Percentiles rank a stretch among this genome's conserved stretches.
phyloP scores from a whole-genome alignment of 495 filamentous ascomycete genomes.

The Trichocladium uniseriatum region DNA sequence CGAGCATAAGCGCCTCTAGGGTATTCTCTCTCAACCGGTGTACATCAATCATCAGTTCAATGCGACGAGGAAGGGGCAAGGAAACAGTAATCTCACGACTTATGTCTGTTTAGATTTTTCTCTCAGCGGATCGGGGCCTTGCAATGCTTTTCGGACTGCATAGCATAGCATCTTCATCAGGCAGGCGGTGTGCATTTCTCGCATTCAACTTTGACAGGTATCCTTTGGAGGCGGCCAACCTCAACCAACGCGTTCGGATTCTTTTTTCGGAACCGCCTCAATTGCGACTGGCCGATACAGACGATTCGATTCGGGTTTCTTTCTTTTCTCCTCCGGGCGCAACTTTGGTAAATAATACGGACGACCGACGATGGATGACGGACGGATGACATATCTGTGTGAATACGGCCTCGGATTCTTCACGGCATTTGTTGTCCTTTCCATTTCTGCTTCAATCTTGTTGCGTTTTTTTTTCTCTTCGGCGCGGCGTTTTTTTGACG shows the following conservation, averaged over 20 bases:
- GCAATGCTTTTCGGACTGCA: neutral
- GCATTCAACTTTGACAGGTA: neutral
- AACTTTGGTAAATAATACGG: neutral
- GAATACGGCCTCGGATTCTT: neutral
- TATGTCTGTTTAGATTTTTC: neutral
- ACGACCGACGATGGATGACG: neutral
- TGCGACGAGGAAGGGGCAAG: neutral
- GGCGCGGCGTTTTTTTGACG: constrained; percentile 10
- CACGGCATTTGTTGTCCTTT: neutral
- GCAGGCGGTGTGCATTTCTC: constrained; percentile 1
- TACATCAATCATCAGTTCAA: neutral
- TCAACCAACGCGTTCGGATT: too few species aligned
- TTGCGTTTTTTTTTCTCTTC: constrained; percentile 1
- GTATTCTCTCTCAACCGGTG: too few species aligned
- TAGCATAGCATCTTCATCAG: neutral
- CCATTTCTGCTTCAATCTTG: neutral
- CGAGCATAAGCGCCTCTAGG: too few species aligned
- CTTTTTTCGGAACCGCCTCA: too few species aligned
- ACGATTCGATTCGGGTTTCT: neutral
- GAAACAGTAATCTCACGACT: neutral
- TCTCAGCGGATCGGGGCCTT: neutral
- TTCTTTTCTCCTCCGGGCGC: neutral
- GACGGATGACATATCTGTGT: constrained; percentile 2
- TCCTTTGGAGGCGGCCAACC: neutral
- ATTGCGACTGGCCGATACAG: too few species aligned